Conservation (phyloP, 2,329 filamentous ascomycete genomes). For the Passalora sequoiae region DNA sequence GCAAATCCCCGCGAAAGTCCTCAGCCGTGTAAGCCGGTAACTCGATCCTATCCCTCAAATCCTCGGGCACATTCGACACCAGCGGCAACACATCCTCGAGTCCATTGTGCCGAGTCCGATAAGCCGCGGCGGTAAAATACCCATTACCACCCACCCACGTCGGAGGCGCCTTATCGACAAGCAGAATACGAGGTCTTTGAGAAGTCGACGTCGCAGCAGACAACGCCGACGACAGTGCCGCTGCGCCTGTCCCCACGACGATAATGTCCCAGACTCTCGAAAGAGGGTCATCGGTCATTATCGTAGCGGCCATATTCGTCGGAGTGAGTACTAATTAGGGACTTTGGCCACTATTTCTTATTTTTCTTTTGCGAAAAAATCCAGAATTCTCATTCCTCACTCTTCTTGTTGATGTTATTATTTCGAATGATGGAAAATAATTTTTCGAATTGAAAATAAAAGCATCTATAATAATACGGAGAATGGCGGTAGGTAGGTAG, state of each 20-base stretch:
- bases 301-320: background rate
- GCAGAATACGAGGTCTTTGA: constrained; percentile 40
- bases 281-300: constrained; percentile 1
- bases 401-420: no score
- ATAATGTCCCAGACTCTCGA: constrained; percentile 38
- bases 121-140: constrained; percentile 62
- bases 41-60: constrained; percentile 50
- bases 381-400: no score
- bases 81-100: constrained; percentile 55
- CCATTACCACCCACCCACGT: constrained; percentile 59
- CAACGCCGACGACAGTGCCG: constrained; percentile 57
- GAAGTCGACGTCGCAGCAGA: constrained; percentile 42
- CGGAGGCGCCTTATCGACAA: constrained; percentile 57
- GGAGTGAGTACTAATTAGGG: no score
- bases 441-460: no score
- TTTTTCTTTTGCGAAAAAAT: no score
- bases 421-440: no score
- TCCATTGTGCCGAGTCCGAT: constrained; percentile 53
- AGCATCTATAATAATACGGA: no score
- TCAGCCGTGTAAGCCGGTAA: constrained; percentile 51
- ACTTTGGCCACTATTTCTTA: no score
- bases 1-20: constrained; percentile 54
- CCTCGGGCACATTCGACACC: constrained; percentile 53
- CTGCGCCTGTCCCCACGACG: constrained; percentile 60
- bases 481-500: no score